Conservation (phyloP, 75 land plant species). For the Pinus tabuliformis region DNA sequence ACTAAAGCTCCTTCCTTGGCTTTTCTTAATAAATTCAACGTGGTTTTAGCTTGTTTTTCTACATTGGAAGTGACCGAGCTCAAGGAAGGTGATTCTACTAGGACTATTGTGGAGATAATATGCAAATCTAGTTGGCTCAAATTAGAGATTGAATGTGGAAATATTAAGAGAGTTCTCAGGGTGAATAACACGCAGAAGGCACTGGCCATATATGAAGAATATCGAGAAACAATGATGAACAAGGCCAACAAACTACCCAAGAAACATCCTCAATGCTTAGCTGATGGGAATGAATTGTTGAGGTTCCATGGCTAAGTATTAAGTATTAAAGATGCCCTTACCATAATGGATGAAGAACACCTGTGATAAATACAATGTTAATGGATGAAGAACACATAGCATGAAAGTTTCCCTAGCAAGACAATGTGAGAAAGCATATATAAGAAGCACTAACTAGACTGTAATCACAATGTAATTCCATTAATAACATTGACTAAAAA, state of each 20-base stretch:
- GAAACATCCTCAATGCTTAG: conserved; percentile 82
- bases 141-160: conserved; percentile 40
- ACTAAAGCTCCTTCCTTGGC: too few relatives aligned
- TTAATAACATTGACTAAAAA: too few relatives aligned
- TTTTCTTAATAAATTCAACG: too few relatives aligned
- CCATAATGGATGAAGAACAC: too few relatives aligned
- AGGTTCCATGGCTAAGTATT: conserved; percentile 51
- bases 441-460: too few relatives aligned
- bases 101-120: conserved; percentile 89
- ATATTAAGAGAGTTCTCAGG: conserved; percentile 77
- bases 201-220: conserved; percentile 71
- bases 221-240: conserved; percentile 68
- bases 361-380: too few relatives aligned
- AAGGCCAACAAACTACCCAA: conserved; percentile 73
- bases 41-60: not conserved
- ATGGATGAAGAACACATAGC: too few relatives aligned
- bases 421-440: too few relatives aligned
- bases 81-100: conserved; percentile 81
- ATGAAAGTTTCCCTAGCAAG: too few relatives aligned
- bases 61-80: conserved; percentile 68
- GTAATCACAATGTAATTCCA: too few relatives aligned
- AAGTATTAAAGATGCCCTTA: too few relatives aligned
- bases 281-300: conserved; percentile 84
- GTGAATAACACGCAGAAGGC: conserved; percentile 79
- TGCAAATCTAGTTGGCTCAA: conserved; percentile 80